Evolutionary conservation across 805 yeast species (phyloP).

Genomic region (Monosporozyma yasuniensis): DNA sequence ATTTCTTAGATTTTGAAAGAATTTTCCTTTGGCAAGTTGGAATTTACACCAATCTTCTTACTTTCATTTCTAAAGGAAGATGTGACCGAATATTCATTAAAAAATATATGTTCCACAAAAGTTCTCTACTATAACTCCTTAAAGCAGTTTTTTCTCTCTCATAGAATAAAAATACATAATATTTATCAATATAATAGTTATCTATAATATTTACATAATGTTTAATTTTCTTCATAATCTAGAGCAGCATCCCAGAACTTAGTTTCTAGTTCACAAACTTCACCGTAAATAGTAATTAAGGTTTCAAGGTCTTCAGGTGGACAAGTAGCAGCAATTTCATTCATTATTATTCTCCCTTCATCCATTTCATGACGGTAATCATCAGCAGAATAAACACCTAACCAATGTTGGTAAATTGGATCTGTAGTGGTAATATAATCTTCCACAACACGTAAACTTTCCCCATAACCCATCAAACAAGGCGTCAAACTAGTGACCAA

Average conservation of each 20-base stretch:
- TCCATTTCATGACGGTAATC: constrained; percentile 48
- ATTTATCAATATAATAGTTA: background rate
- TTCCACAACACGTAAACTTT: constrained; percentile 38
- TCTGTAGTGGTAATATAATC: constrained; percentile 26
- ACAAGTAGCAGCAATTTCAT: constrained; percentile 34
- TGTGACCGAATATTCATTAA: too few species aligned
- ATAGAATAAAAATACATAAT: background rate
- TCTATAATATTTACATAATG: background rate
- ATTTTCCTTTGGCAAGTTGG: too few species aligned
- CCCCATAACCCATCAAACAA: constrained; percentile 63
- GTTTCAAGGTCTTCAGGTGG: constrained; percentile 39
- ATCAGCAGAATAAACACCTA: constrained; percentile 49
- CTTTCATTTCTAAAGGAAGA: too few species aligned
- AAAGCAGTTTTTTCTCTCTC: too few species aligned
- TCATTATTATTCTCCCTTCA: constrained; percentile 42
- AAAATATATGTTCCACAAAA: too few species aligned
- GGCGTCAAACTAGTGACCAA: constrained; percentile 65
- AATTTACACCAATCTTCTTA: too few species aligned
- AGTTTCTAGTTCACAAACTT: constrained; percentile 52
- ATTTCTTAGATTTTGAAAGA: too few species aligned
- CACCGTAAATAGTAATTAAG: constrained; percentile 48
- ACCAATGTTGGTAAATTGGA: constrained; percentile 41
- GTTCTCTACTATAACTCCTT: too few species aligned
- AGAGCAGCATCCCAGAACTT: constrained; percentile 57
- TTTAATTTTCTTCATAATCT: constrained; percentile 7